phyloP scores from a whole-genome alignment of 106 monocot species.

The Allium sativum region DNA sequence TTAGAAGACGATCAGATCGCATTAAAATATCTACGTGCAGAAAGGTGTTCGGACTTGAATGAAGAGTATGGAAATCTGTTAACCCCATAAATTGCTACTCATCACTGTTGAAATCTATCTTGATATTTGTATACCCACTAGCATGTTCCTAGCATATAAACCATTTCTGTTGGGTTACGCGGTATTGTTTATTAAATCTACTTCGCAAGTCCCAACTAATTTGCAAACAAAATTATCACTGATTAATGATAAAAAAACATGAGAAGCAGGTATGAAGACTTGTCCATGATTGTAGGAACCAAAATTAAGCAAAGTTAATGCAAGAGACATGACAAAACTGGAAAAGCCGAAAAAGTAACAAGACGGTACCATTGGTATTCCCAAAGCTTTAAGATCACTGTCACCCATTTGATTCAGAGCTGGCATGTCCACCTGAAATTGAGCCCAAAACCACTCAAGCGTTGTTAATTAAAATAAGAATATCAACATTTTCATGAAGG shows the following conservation, averaged over 20 bases:
- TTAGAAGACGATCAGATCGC: no score
- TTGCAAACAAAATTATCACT: not conserved
- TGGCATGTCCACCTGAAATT: constrained; percentile 78
- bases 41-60: no score
- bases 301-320: not conserved
- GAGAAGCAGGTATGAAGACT: not conserved
- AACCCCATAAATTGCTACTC: no score
- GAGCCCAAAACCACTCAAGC: not conserved
- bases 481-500: no score
- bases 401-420: constrained; percentile 96
- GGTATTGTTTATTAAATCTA: not conserved
- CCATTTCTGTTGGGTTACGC: not conserved
- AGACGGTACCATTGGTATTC: constrained; percentile 87
- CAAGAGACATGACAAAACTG: not conserved
- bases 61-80: no score
- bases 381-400: constrained; percentile 88
- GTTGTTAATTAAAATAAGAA: no score
- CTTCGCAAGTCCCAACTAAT: not conserved
- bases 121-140: not conserved
- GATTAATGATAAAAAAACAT: not conserved
- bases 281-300: no score
- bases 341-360: not conserved
- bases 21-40: no score
- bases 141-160: not conserved
- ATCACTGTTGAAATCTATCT: not conserved